These are phyloP conservation scores for Solanum sejunctum DNA, from an alignment of 257 asterid genomes.

Conservation along the genomic window DNA sequence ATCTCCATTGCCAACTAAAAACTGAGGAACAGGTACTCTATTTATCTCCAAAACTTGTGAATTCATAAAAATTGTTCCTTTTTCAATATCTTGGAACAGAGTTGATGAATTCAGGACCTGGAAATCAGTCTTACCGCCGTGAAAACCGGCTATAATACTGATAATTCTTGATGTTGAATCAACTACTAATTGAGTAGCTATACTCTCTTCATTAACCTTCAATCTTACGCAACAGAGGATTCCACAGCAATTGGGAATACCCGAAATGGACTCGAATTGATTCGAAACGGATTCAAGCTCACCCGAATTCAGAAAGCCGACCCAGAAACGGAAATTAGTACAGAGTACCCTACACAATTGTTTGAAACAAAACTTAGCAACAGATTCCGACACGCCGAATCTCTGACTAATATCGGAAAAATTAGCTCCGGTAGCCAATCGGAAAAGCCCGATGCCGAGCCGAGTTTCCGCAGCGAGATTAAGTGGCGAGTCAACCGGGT, in stretches of 20 bases:
- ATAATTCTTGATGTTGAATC: conserved; percentile 66
- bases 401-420: conserved; percentile 34
- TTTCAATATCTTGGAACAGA: conserved; percentile 37
- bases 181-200: conserved; percentile 64
- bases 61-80: conserved; percentile 34
- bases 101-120: conserved; percentile 38
- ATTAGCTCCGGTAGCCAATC: conserved; percentile 70
- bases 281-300: conserved; percentile 47
- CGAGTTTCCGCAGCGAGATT: conserved; percentile 47
- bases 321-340: conserved; percentile 86
- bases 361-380: conserved; percentile 52
- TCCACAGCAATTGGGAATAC: conserved; percentile 83
- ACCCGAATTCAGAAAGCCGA: conserved; percentile 43
- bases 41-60: conserved; percentile 9
- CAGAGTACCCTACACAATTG: conserved; percentile 86
- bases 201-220: conserved; percentile 12
- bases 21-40: conserved; percentile 37
- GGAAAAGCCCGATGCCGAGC: conserved; percentile 67
- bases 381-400: conserved; percentile 40
- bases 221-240: conserved; percentile 43
- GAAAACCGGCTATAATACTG: conserved; percentile 63
- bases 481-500: conserved; percentile 63
- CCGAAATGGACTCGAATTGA: conserved; percentile 47
- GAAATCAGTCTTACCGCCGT: conserved; percentile 27
- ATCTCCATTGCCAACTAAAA: conserved; percentile 37